Conservation (phyloP, 1,284 basidiomycete species). For the Puccinia triticina region DNA sequence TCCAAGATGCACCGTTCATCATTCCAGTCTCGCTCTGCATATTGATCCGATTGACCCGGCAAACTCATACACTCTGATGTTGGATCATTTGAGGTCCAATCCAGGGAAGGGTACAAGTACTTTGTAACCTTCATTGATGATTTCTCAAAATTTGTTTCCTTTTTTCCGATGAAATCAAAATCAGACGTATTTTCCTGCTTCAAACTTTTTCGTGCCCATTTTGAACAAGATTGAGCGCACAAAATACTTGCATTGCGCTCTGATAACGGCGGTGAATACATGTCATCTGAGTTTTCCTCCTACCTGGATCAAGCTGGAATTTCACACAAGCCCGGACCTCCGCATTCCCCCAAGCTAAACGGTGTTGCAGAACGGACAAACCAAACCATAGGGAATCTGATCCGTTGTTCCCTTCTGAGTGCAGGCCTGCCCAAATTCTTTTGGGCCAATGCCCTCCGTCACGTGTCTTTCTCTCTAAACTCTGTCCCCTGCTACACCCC, state of each 20-base stretch:
- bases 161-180: constrained; percentile 15
- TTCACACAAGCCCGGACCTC: no score
- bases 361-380: constrained; percentile 1
- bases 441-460: no score
- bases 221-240: constrained; percentile 54
- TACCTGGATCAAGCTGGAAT: no score
- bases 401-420: no score
- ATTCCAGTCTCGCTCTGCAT: background rate
- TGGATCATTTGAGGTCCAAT: background rate
- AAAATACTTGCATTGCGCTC: constrained; percentile 6
- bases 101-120: no score
- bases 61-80: constrained; percentile 8
- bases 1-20: background rate
- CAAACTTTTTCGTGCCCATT: constrained; percentile 57
- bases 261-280: constrained; percentile 23
- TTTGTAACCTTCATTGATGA: no score
- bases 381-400: no score
- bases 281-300: no score
- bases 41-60: background rate
- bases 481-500: constrained; percentile 32
- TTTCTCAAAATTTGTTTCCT: background rate
- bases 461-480: no score
- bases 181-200: background rate
- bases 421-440: no score
- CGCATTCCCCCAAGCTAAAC: no score